Base-by-base conservation (phyloP, 1,284 basidiomycete species). In the Jaminaea rosea region DNA sequence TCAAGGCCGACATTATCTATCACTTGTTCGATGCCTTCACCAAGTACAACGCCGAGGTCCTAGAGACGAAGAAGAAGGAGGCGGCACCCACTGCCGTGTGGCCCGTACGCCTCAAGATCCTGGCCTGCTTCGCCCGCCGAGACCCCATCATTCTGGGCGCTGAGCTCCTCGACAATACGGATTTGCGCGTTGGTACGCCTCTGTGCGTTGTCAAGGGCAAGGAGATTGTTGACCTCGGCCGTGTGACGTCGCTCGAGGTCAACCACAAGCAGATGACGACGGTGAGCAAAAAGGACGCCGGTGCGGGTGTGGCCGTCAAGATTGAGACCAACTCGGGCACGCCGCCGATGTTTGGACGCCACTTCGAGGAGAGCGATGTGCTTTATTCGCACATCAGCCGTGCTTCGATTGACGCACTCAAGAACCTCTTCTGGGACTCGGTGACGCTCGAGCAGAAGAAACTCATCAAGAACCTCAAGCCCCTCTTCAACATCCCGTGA, bases 1-100 rank as follows among this genome's bases (percentile, higher is more conserved):
- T 97, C 80, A 92, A 86, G 87, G 90, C 90, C 62, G 88, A 91
- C 71, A 97, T 98, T 75, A 98, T 99, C 69, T 99, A 99, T 77
- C 94, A 98, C 75, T 78, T 99, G 52, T 97, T 98, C 75, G 94
- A 98, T 73, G 84, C 89, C 24, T 98, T 98, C 79, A 96, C 85
- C 45, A 87, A 85, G n/a, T 97, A 98, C 77, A 93, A 94, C 75
- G 81, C 82, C 55, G 87, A 92, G 76, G 90, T 98, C 51, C 80
- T 81, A 59, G 94, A 96, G 75, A 88, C 87, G n/a, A 92, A 91
- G 77, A 82, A 88, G 54, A 83, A 79, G 67, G 93, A 93, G 73
- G 90, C 92, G 1, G 89, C 92, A 1, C 88, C 88, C 13, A 87
- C 87, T 63, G 94, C 94, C 29, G 87, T 98, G 23, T 99, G 93